Conservation (phyloP, 2,329 filamentous ascomycete species). For the Fusarium udum region DNA sequence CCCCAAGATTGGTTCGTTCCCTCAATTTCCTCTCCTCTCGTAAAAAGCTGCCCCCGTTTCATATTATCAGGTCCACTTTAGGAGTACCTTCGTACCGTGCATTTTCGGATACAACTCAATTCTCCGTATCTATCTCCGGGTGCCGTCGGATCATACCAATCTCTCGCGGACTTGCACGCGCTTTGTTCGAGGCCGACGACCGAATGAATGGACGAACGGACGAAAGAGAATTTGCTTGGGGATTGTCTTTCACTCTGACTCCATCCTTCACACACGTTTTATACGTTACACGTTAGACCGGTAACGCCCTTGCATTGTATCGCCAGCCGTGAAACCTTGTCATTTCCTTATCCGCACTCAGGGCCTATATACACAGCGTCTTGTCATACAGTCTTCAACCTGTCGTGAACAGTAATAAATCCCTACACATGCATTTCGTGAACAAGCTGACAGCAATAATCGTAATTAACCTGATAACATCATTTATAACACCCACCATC, state of each 20-base stretch:
- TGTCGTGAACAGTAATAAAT: background rate
- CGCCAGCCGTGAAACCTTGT: slow-evolving; percentile 1
- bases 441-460: background rate
- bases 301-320: slow-evolving; percentile 13
- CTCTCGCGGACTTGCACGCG: background rate
- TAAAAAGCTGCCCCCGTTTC: background rate
- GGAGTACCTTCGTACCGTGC: background rate
- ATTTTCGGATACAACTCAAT: slow-evolving; percentile 16
- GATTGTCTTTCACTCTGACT: background rate
- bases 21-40: background rate
- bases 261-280: background rate
- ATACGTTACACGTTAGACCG: slow-evolving; percentile 3
- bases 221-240: background rate
- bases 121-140: slow-evolving; percentile 24
- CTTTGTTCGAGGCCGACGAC: slow-evolving; percentile 6
- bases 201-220: background rate
- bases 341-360: background rate
- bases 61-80: background rate
- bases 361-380: background rate
- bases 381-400: slow-evolving; percentile 1
- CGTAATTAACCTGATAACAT: slow-evolving; percentile 22
- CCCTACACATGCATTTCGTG: background rate
- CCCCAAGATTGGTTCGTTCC: background rate
- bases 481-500: slow-evolving; percentile 13
- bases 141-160: background rate